Evolutionary conservation across 1,284 basidiomycete species (phyloP), one percentile per base, ranked within the genome.

Genomic region (Coriolopsis trogii): DNA sequence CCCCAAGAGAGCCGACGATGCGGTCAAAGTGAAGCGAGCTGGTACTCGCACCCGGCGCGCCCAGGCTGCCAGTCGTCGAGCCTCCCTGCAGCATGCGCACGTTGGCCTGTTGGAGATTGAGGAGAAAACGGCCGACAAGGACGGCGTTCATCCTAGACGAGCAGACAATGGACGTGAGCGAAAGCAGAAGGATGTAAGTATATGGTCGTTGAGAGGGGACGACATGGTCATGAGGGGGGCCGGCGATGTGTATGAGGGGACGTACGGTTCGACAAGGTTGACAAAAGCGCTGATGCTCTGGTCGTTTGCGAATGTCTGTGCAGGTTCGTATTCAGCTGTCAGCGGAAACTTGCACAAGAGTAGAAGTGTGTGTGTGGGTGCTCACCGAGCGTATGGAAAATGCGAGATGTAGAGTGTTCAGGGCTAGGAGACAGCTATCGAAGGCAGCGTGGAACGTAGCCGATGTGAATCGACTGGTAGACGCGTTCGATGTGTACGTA

Each of bases 21-120:
- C 44, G 18, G 25, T 34, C 44, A 18, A 46, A 46, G 26, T 28
- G 26, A 20, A 46, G 24, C 7, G 44, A 38, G 33, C 36, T 36
- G 18, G 36, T 23, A 3, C 20, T 20, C 8, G 15, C 28, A n/a
- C 4, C 33, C 7, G 33, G 15, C 15, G 7, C 33, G 8, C 15
- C n/a, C 24, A 28, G 15, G 18, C 33, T 46, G 34, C n/a, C n/a
- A n/a, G 34, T 29, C 25, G 16, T 26, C 16, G 7, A 38, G 28
- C 12, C 29, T 30, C 29, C 15, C 41, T 43, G 12, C 34, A 38
- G 4, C 34, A 36, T 33, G 36, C 44, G 44, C 24, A 37, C 4
- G 44, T 34, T 34, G n/a, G 33, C n/a, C n/a, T 34, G n/a, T 16
- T 34, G 33, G 4, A 34, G 33, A 18, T 34, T 34, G n/a, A 34